Evolutionary conservation across 495 filamentous ascomycete genomes (phyloP).

Genomic region (Cercophora sp.): DNA sequence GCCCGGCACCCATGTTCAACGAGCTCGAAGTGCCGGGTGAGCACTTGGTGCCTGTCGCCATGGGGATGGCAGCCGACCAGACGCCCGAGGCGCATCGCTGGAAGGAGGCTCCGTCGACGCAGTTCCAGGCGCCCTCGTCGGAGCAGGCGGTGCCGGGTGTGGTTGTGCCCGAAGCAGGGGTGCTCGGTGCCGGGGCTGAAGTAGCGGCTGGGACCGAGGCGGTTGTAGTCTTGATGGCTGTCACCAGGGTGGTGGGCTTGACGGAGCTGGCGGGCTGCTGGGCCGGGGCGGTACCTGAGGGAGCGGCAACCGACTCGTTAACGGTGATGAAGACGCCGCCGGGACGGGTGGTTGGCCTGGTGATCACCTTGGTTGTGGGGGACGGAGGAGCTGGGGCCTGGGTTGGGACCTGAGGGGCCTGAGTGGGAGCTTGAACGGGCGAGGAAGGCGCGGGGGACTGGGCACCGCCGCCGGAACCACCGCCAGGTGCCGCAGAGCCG

Average conservation of each 20-base stretch:
- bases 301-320: too few relatives aligned
- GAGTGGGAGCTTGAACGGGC: not conserved
- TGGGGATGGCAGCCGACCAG: conserved; percentile 51
- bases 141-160: conserved; percentile 44
- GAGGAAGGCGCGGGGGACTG: not conserved
- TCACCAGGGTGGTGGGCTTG: conserved; percentile 16
- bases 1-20: conserved; percentile 31
- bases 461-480: conserved; percentile 10
- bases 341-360: conserved; percentile 2
- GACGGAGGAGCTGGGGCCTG: conserved; percentile 14
- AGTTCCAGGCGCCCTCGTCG: conserved; percentile 60
- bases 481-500: conserved; percentile 18
- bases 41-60: conserved; percentile 61
- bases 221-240: conserved; percentile 15
- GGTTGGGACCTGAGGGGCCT: conserved; percentile 4
- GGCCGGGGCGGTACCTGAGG: too few relatives aligned
- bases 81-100: conserved; percentile 61
- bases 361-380: conserved; percentile 1
- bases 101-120: conserved; percentile 56
- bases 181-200: conserved; percentile 13
- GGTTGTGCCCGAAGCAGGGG: conserved; percentile 11
- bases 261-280: conserved; percentile 3
- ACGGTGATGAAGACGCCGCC: conserved; percentile 31
- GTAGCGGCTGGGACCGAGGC: conserved; percentile 6
- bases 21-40: conserved; percentile 44